phyloP scores from a whole-genome alignment of 495 filamentous ascomycete genomes.

The Lepidopterella palustris region DNA sequence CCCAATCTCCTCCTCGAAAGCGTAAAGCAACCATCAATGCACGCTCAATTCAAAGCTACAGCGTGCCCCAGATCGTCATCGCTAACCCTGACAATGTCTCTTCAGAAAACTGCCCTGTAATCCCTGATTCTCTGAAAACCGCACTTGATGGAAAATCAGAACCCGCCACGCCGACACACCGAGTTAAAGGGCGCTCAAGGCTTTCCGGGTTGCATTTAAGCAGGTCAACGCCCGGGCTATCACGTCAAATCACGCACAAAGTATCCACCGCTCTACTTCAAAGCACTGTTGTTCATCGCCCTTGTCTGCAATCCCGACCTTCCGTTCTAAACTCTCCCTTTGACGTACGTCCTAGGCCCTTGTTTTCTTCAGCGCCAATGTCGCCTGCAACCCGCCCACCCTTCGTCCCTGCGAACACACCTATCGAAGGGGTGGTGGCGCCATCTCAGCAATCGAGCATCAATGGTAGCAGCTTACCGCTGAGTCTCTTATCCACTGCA shows the following conservation, averaged over 20 bases:
- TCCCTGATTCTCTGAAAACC: not conserved
- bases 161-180: not conserved
- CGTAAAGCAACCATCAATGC: not conserved
- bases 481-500: conserved; percentile 24
- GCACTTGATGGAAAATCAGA: conserved; percentile 24
- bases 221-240: conserved; percentile 23
- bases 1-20: not conserved
- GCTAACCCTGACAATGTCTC: not conserved
- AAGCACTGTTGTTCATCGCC: conserved; percentile 50
- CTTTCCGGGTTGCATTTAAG: conserved; percentile 10
- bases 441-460: conserved; percentile 16
- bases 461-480: conserved; percentile 11
- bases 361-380: not conserved
- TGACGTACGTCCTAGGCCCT: not conserved
- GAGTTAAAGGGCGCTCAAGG: not conserved
- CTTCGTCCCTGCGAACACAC: conserved; percentile 1
- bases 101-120: not conserved
- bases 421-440: conserved; percentile 29
- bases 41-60: not conserved
- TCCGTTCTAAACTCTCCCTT: conserved; percentile 22
- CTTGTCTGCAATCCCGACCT: conserved; percentile 41
- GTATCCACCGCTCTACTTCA: conserved; percentile 47
- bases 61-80: conserved; percentile 3
- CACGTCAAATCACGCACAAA: conserved; percentile 42
- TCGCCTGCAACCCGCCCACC: not conserved